These are phyloP conservation scores for Cyamopsis tetragonoloba DNA, from an alignment of 306 rosid species.

Conservation along the genomic window DNA sequence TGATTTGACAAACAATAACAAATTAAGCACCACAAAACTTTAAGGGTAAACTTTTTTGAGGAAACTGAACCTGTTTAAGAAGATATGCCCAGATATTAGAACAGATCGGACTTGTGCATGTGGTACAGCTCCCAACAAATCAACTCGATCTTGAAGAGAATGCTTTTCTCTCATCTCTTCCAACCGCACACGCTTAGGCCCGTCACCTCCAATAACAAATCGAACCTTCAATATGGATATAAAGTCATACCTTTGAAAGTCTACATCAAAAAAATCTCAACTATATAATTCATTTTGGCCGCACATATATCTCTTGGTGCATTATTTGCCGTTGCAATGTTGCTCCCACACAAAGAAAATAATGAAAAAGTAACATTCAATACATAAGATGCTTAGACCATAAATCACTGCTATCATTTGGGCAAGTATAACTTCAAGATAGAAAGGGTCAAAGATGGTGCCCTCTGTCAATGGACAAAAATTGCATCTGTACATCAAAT, in stretches of 20 bases:
- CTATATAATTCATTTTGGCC: neutral
- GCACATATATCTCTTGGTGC: neutral
- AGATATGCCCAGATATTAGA: constrained; percentile 75
- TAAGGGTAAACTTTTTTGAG: neutral
- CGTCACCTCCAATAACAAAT: constrained; percentile 85
- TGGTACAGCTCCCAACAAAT: constrained; percentile 81
- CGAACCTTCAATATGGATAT: constrained; percentile 57
- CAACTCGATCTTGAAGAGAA: constrained; percentile 79
- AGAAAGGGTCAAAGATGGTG: neutral
- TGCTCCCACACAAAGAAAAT: constrained; percentile 1
- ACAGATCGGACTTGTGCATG: constrained; percentile 76
- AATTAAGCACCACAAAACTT: neutral
- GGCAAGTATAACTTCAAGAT: constrained; percentile 50
- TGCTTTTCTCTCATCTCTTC: constrained; percentile 93
- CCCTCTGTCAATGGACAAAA: neutral
- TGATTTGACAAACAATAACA: neutral
- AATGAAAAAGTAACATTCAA: neutral
- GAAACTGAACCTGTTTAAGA: constrained; percentile 65
- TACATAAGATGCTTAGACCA: neutral
- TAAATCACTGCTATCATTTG: constrained; percentile 38
- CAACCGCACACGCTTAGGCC: constrained; percentile 78
- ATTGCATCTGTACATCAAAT: neutral
- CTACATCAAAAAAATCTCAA: constrained; percentile 1
- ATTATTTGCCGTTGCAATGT: neutral
- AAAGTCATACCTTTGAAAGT: constrained; percentile 19